Base-by-base conservation (phyloP, 2,329 filamentous ascomycete genomes). In the Biscogniauxia mediterranea region DNA sequence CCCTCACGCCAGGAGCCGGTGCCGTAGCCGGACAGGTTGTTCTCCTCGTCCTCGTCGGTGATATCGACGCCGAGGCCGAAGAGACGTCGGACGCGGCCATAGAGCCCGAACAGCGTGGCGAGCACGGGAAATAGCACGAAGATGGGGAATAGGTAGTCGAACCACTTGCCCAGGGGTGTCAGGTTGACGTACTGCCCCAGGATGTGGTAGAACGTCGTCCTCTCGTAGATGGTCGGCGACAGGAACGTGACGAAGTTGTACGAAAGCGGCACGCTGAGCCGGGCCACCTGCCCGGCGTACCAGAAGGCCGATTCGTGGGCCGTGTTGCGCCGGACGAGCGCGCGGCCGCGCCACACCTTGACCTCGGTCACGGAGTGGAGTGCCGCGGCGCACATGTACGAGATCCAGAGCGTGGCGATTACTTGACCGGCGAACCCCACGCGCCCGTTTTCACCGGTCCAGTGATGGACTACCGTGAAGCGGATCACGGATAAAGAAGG, bases 241-340 rank as follows among this genome's bases (percentile, higher is more conserved):
- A 97, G 78, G 73, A 98, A 94, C 0, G 94, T 97, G 74, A 97
- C 84, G 73, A 98, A 99, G 77, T 99, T 99, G 84, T 97, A 99
- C 3, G 91, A 89, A 8, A 99, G 83, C 0, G 95, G 95, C 0
- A 99, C 92, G 1, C 91, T 97, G 52, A 99, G 86, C 70, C 93
- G 92, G 56, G 95, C 94, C 11, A 97, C 91, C 74, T 97, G 92
- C 61, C 92, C 88, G 1, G 92, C 90, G 73, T 98, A 99, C 93
- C 96, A 99, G 68, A 94, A 96, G 0, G 95, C 95, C 55, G 89
- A 92, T 74, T 98, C 95, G 63, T 92, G 88, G 61, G 96, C 94
- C 0, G 95, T 99, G 72, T 96, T 95, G 60, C 95, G 88, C 61
- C 86, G 87, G 54, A 98, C 94, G 5, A 99, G 82, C 0, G 95